These are phyloP conservation scores for Hawksworthiomyces lignivorus DNA, from an alignment of 2,329 filamentous ascomycete species.

Conservation along the genomic window DNA sequence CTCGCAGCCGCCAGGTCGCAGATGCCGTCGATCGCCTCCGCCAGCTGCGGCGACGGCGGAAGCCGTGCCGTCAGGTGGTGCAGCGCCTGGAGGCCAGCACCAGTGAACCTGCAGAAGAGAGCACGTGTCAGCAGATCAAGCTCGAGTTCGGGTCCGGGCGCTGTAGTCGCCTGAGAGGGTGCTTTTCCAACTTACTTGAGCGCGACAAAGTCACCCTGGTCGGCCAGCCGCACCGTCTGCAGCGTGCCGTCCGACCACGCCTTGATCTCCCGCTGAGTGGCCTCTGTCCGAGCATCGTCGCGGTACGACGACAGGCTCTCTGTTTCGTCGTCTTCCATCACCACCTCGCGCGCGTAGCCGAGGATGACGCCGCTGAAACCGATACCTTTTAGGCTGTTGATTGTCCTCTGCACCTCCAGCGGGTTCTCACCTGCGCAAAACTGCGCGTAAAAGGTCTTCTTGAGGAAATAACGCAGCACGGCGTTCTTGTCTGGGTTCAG, in stretches of 20 bases:
- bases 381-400: slow-evolving; percentile 58
- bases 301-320: slow-evolving; percentile 34
- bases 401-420: slow-evolving; percentile 58
- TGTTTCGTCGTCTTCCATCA: slow-evolving; percentile 52
- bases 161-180: no score
- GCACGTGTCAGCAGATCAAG: no score
- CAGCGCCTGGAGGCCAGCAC: slow-evolving; percentile 68
- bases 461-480: slow-evolving; percentile 60
- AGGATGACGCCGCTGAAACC: slow-evolving; percentile 81
- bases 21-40: slow-evolving; percentile 63
- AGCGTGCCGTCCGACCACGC: slow-evolving; percentile 69
- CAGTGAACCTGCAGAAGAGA: slow-evolving; percentile 60
- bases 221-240: slow-evolving; percentile 65
- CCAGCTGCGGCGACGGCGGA: slow-evolving; percentile 56
- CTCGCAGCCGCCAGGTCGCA: slow-evolving; percentile 64
- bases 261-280: slow-evolving; percentile 50
- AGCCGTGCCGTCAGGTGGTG: slow-evolving; percentile 55
- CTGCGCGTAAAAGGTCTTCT: slow-evolving; percentile 81
- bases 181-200: slow-evolving; percentile 54
- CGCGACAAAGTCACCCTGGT: slow-evolving; percentile 59
- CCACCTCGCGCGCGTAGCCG: slow-evolving; percentile 75
- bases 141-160: no score
- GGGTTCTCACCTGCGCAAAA: slow-evolving; percentile 80
- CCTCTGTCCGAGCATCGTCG: slow-evolving; percentile 39
- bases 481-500: slow-evolving; percentile 71